A percentile compares a stretch with the other conserved stretches of the same genome.
Evolutionary conservation across 2,329 filamentous ascomycete species (phyloP).

Genomic region (Epichloe amarillans): DNA sequence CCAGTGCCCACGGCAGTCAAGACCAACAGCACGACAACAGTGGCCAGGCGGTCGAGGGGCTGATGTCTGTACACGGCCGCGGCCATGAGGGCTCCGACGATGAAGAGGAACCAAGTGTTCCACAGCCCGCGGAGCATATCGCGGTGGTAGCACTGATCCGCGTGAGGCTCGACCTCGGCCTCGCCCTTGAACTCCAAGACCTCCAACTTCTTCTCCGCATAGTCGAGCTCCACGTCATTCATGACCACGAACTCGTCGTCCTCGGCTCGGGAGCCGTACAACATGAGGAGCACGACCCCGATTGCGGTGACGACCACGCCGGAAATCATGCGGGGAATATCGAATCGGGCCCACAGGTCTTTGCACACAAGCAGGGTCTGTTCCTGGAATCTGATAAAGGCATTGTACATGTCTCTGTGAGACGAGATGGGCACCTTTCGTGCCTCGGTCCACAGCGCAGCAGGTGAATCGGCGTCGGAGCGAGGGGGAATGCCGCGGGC

Average conservation of each 20-base stretch:
- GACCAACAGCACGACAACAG: constrained; percentile 23
- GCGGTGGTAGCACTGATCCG: constrained; percentile 21
- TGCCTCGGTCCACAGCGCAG: constrained; percentile 35
- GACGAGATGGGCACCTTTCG: constrained; percentile 15
- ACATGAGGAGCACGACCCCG: constrained; percentile 53
- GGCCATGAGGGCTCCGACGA: constrained; percentile 15
- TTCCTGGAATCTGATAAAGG: constrained; percentile 61
- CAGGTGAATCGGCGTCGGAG: constrained; percentile 27
- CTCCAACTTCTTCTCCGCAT: constrained; percentile 45
- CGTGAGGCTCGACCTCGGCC: constrained; percentile 26
- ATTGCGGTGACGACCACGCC: constrained; percentile 60
- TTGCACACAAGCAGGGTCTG: constrained; percentile 71
- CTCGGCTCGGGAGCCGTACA: constrained; percentile 54
- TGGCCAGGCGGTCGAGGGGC: constrained; percentile 22
- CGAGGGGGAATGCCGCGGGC: constrained; percentile 56
- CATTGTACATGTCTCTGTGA: constrained; percentile 32
- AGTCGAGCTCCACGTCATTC: constrained; percentile 44
- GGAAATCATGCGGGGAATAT: constrained; percentile 70
- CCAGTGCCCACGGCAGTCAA: constrained; percentile 29
- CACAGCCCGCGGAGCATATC: constrained; percentile 23
- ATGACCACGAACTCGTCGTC: constrained; percentile 41
- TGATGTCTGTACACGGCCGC: constrained; percentile 20
- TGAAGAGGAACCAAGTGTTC: constrained; percentile 20
- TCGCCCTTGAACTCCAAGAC: constrained; percentile 25
- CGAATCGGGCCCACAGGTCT: constrained; percentile 81